These are phyloP conservation scores for Phoma sp. DNA, from an alignment of 2,329 filamentous ascomycete genomes.

Conservation along the genomic window DNA sequence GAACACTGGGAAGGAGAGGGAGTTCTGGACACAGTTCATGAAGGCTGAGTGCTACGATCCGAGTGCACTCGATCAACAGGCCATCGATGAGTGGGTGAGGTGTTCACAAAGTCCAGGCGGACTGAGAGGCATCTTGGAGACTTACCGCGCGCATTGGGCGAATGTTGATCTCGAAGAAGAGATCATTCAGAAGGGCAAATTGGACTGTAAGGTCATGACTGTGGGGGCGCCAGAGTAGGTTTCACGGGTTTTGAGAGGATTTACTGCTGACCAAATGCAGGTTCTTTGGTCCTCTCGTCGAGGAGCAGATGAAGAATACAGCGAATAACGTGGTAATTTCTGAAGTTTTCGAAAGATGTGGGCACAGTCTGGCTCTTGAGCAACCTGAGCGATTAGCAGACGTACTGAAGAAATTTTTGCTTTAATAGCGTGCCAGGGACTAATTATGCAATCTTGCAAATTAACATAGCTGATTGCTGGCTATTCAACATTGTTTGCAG, in stretches of 20 bases:
- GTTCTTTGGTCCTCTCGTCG: constrained; percentile 27
- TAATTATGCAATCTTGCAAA: too few species aligned
- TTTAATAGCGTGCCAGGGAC: too few species aligned
- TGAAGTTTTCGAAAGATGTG: constrained; percentile 31
- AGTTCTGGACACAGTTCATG: constrained; percentile 52
- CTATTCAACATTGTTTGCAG: too few species aligned
- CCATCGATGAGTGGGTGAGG: constrained; percentile 29
- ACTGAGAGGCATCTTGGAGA: constrained; percentile 27
- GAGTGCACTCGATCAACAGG: constrained; percentile 39
- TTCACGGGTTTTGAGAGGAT: background rate
- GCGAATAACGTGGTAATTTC: constrained; percentile 38
- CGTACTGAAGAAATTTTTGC: constrained; percentile 23
- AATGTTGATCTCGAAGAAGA: constrained; percentile 32
- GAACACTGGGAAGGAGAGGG: constrained; percentile 48
- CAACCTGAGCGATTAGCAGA: constrained; percentile 26
- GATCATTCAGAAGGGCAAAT: constrained; percentile 24
- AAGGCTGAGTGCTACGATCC: constrained; percentile 52
- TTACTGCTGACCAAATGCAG: constrained; percentile 1
- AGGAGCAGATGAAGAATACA: constrained; percentile 39
- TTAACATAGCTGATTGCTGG: too few species aligned
- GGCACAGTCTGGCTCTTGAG: constrained; percentile 29
- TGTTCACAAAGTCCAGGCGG: constrained; percentile 31
- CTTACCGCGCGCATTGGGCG: constrained; percentile 30
- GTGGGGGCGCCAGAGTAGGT: constrained; percentile 31
- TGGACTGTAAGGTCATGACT: constrained; percentile 30